Evolutionary conservation across 768 basidiomycete genomes (phyloP).

Genomic region (Termitomyces sp.): DNA sequence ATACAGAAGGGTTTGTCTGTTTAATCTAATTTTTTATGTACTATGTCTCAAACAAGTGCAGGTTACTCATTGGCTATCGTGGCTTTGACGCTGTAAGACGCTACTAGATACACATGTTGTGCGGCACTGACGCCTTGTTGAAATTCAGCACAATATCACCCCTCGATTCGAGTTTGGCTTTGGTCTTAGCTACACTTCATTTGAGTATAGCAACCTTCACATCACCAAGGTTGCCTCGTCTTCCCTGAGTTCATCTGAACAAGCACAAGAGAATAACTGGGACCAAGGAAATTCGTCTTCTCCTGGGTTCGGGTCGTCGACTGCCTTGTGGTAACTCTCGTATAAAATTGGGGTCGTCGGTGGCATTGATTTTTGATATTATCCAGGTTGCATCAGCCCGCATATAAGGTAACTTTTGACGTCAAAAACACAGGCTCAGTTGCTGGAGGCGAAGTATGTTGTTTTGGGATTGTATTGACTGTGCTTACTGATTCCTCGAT

Average conservation of each 20-base stretch:
- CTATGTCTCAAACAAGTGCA: conserved; percentile 19
- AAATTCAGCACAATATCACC: conserved; percentile 50
- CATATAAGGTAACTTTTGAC: conserved; percentile 45
- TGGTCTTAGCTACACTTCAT: conserved; percentile 81
- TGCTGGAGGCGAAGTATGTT: conserved; percentile 50
- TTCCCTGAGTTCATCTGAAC: conserved; percentile 27
- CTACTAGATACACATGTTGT: conserved; percentile 5
- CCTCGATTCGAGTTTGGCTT: conserved; percentile 90
- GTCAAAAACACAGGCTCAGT: conserved; percentile 49
- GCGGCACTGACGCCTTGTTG: conserved; percentile 6
- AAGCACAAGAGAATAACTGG: conserved; percentile 43
- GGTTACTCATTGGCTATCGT: conserved; percentile 65
- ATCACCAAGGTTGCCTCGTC: conserved; percentile 34
- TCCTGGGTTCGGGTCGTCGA: conserved; percentile 48
- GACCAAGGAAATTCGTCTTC: conserved; percentile 52
- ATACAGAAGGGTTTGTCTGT: conserved; percentile 43
- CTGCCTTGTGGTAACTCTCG: conserved; percentile 48
- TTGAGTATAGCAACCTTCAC: conserved; percentile 59
- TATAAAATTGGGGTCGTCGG: conserved; percentile 1
- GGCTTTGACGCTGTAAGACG: conserved; percentile 57
- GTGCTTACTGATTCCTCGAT: background rate
- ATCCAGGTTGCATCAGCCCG: conserved; percentile 60
- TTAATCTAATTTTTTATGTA: background rate
- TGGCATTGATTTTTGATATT: background rate
- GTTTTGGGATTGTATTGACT: background rate